phyloP scores from a whole-genome alignment of 805 yeast species.

The Spathaspora hagerdaliae region DNA sequence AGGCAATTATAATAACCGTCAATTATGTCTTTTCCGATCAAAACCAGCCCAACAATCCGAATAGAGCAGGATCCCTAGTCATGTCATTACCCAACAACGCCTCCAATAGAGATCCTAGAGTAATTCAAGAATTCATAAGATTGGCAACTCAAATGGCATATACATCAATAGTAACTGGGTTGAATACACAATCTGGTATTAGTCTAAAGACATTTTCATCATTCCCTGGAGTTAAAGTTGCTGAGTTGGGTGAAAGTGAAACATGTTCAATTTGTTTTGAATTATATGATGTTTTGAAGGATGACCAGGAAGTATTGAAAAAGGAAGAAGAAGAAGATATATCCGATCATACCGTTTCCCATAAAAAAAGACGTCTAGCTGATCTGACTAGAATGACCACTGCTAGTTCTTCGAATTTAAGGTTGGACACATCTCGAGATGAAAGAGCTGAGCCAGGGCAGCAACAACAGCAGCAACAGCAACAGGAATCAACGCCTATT shows the following conservation, averaged over 20 bases:
- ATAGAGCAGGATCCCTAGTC: constrained; percentile 54
- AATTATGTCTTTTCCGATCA: constrained; percentile 41
- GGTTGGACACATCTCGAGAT: not conserved
- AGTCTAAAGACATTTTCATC: constrained; percentile 49
- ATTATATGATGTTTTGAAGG: constrained; percentile 15
- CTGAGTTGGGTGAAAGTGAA: constrained; percentile 9
- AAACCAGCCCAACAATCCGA: constrained; percentile 32
- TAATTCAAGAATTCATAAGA: constrained; percentile 56
- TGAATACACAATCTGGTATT: constrained; percentile 49
- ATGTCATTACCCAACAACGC: constrained; percentile 67
- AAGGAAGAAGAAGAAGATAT: constrained; percentile 9
- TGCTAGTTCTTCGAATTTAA: constrained; percentile 1
- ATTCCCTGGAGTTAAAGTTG: constrained; percentile 30
- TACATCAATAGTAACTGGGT: constrained; percentile 52
- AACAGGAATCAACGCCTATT: constrained; percentile 1
- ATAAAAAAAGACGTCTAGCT: constrained; percentile 21
- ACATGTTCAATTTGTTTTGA: constrained; percentile 69
- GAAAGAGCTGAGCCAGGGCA: not conserved
- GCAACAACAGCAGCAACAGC: not conserved
- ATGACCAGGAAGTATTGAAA: constrained; percentile 5
- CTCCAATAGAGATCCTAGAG: constrained; percentile 53
- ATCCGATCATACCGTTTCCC: constrained; percentile 4
- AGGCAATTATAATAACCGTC: constrained; percentile 40
- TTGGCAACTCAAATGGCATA: constrained; percentile 70
- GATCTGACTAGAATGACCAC: constrained; percentile 6